phyloP scores from a whole-genome alignment of 495 filamentous ascomycete species.

The Tetracladium marchalianum region DNA sequence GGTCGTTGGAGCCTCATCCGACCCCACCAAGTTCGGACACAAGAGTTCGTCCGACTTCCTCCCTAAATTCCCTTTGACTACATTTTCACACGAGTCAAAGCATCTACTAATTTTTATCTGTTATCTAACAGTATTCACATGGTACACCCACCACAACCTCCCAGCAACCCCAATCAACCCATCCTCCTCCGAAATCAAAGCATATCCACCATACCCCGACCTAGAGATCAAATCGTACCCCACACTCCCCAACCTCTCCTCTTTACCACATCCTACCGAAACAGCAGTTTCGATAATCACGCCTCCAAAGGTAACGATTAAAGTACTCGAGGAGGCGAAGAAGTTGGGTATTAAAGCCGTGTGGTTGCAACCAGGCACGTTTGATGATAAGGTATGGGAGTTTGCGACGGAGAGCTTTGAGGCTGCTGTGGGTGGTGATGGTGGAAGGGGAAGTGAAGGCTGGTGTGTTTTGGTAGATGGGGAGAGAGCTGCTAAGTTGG shows the following conservation, averaged over 20 bases:
- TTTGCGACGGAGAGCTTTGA: slow-evolving; percentile 58
- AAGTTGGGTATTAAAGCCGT: slow-evolving; percentile 68
- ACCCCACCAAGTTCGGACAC: slow-evolving; percentile 81
- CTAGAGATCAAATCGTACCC: slow-evolving; percentile 40
- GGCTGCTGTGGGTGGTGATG: slow-evolving; percentile 60
- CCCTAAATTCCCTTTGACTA: not conserved
- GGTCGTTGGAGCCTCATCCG: slow-evolving; percentile 82
- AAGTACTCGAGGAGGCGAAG: slow-evolving; percentile 69
- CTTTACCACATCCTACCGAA: slow-evolving; percentile 51
- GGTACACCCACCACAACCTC: slow-evolving; percentile 73
- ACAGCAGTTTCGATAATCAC: slow-evolving; percentile 85
- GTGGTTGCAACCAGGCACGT: slow-evolving; percentile 89
- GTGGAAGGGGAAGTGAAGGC: slow-evolving; percentile 59
- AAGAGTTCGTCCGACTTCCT: slow-evolving; percentile 44
- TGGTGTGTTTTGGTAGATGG: slow-evolving; percentile 93
- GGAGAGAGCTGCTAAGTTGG: slow-evolving; percentile 54
- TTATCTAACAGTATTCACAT: slow-evolving; percentile 71
- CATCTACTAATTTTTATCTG: not conserved
- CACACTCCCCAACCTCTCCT: slow-evolving; percentile 54
- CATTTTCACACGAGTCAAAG: not conserved
- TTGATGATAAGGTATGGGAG: slow-evolving; percentile 58
- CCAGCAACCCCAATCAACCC: slow-evolving; percentile 81
- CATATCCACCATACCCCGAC: slow-evolving; percentile 27
- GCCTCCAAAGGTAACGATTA: slow-evolving; percentile 60
- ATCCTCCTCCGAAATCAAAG: slow-evolving; percentile 45